These are phyloP conservation scores for Geranomyces michiganensis DNA, from an alignment of 192 early-diverging fungal genomes.

Conservation along the genomic window DNA sequence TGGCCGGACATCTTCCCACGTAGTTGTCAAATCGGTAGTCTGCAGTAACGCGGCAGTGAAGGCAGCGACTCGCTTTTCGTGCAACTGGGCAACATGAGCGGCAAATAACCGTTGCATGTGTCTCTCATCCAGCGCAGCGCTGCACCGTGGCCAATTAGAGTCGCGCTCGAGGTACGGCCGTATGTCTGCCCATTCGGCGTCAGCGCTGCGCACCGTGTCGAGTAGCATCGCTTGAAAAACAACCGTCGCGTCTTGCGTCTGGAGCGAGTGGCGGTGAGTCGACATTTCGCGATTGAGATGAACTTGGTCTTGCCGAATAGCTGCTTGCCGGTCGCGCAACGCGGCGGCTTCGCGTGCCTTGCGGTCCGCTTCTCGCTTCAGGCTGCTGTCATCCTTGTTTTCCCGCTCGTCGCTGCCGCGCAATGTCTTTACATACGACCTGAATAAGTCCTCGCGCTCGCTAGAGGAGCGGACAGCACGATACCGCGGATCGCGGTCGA, in stretches of 20 bases:
- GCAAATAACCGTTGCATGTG: constrained; percentile 45
- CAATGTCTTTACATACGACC: constrained; percentile 55
- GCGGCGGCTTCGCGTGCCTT: constrained; percentile 56
- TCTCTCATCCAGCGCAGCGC: constrained; percentile 29
- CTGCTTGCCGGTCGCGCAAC: constrained; percentile 58
- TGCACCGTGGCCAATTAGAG: constrained; percentile 42
- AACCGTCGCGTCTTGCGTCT: constrained; percentile 45
- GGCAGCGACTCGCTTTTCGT: constrained; percentile 43
- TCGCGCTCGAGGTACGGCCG: constrained; percentile 46
- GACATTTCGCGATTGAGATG: constrained; percentile 44
- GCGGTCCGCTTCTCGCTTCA: constrained; percentile 42
- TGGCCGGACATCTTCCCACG: constrained; percentile 43
- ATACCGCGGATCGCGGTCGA: constrained; percentile 70
- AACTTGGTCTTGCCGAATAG: constrained; percentile 51
- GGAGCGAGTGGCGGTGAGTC: constrained; percentile 31
- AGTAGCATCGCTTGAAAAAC: constrained; percentile 54
- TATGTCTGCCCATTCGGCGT: constrained; percentile 45
- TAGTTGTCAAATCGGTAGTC: constrained; percentile 45
- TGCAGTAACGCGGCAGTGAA: constrained; percentile 49
- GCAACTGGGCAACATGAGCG: constrained; percentile 44
- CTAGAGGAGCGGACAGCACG: constrained; percentile 63
- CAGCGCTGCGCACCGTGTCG: constrained; percentile 53
- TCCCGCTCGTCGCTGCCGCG: not conserved
- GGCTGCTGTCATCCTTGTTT: constrained; percentile 36
- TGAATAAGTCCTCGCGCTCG: constrained; percentile 70